A percentile compares a stretch with the other conserved stretches of the same genome.
Conservation (phyloP, 2,329 filamentous ascomycete genomes). For the Sporothrix pallida region DNA sequence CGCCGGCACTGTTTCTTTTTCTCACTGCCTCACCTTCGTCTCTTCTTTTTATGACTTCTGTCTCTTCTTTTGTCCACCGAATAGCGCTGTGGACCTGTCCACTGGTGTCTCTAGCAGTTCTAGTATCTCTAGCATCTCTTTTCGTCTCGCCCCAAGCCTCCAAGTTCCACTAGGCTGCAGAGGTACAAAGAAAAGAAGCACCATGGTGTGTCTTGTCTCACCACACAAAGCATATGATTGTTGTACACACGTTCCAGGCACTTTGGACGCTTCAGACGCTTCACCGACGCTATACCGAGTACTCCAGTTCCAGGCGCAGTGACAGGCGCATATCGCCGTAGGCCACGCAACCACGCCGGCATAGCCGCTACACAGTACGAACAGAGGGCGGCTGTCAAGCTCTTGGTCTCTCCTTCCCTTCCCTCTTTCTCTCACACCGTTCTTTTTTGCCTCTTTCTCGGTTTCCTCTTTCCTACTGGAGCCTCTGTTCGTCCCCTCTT, state of each 20-base stretch:
- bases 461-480: neutral
- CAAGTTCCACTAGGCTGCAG: conserved; percentile 3
- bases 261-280: no score
- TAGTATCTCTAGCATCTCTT: neutral
- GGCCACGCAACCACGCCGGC: conserved; percentile 11
- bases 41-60: neutral
- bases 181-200: conserved; percentile 10
- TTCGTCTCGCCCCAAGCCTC: neutral
- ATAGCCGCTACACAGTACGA: conserved; percentile 22
- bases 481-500: conserved; percentile 11
- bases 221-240: neutral
- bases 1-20: neutral
- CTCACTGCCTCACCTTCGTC: neutral
- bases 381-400: neutral
- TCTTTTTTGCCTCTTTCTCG: neutral
- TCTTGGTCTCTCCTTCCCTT: neutral
- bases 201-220: neutral
- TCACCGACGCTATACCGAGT: no score
- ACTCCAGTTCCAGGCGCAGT: no score
- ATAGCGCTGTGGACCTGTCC: no score
- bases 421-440: neutral
- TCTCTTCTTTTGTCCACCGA: neutral
- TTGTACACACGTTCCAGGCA: neutral
- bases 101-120: neutral
- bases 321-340: no score